Conservation (phyloP, 2,329 filamentous ascomycete species). For the Stemphylium beticola region DNA sequence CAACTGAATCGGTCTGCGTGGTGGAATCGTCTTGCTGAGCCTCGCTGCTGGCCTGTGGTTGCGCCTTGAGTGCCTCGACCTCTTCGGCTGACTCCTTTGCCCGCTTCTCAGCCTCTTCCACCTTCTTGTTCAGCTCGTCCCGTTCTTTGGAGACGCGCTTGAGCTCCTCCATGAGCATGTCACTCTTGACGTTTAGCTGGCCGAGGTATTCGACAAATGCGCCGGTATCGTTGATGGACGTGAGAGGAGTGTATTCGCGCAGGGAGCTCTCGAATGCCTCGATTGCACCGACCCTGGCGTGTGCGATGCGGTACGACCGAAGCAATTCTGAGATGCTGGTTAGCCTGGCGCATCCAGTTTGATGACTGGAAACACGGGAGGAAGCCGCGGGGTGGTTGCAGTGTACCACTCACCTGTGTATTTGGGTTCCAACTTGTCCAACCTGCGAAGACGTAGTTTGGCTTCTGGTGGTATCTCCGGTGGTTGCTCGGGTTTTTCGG, state of each 20-base stretch:
- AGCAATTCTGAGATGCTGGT: constrained; percentile 70
- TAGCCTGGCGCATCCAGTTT: constrained; percentile 15
- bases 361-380: neutral
- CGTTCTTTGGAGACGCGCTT: constrained; percentile 85
- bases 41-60: constrained; percentile 23
- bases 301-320: constrained; percentile 89
- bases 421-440: constrained; percentile 88
- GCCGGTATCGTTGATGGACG: constrained; percentile 83
- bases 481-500: constrained; percentile 35
- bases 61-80: constrained; percentile 60
- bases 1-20: constrained; percentile 32
- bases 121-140: constrained; percentile 78
- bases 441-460: constrained; percentile 74
- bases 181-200: constrained; percentile 81
- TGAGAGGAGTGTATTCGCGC: constrained; percentile 89
- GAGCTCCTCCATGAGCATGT: constrained; percentile 93
- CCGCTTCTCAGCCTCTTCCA: constrained; percentile 71
- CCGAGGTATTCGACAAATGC: constrained; percentile 89
- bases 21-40: constrained; percentile 36
- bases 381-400: neutral
- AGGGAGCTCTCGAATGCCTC: constrained; percentile 92
- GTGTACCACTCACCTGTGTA: constrained; percentile 70
- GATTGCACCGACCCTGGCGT: constrained; percentile 83
- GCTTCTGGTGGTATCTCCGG: constrained; percentile 76
- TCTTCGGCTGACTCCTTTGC: constrained; percentile 69